These are phyloP conservation scores for Alternaria arborescens DNA, from an alignment of 2,329 filamentous ascomycete genomes.

Conservation along the genomic window DNA sequence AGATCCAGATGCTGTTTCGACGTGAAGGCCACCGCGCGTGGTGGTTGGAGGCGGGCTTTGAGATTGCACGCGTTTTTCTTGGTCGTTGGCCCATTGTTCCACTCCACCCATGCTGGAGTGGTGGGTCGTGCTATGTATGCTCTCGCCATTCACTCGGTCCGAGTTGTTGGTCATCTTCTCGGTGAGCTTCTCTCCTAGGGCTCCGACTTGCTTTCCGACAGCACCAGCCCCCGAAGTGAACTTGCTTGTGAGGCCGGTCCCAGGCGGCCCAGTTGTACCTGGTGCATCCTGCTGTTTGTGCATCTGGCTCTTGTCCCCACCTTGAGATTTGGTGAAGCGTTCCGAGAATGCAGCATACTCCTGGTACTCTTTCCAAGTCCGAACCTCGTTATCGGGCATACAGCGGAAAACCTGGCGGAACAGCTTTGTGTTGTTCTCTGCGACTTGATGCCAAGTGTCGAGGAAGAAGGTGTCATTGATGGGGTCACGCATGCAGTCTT, in stretches of 20 bases:
- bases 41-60: constrained; percentile 15
- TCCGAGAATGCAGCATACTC: constrained; percentile 81
- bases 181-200: constrained; percentile 39
- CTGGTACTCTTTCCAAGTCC: constrained; percentile 91
- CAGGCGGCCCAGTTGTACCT: constrained; percentile 60
- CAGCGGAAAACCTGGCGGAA: constrained; percentile 94
- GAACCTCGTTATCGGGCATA: constrained; percentile 95
- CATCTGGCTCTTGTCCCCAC: constrained; percentile 61
- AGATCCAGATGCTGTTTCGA: constrained; percentile 30
- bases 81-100: constrained; percentile 52
- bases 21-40: constrained; percentile 22
- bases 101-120: constrained; percentile 41
- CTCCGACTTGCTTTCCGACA: constrained; percentile 35
- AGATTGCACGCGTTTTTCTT: constrained; percentile 40
- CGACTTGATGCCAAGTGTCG: constrained; percentile 85
- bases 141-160: constrained; percentile 27
- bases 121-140: constrained; percentile 5
- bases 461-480: constrained; percentile 82
- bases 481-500: constrained; percentile 95
- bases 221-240: constrained; percentile 32
- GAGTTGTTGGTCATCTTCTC: constrained; percentile 39
- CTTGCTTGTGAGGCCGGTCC: constrained; percentile 46
- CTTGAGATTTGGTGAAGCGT: constrained; percentile 75
- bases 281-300: constrained; percentile 59
- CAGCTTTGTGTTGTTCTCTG: constrained; percentile 93